These are phyloP conservation scores for Globisporangium viniferum DNA, from an alignment of 352 stramenopile species.

Conservation along the genomic window DNA sequence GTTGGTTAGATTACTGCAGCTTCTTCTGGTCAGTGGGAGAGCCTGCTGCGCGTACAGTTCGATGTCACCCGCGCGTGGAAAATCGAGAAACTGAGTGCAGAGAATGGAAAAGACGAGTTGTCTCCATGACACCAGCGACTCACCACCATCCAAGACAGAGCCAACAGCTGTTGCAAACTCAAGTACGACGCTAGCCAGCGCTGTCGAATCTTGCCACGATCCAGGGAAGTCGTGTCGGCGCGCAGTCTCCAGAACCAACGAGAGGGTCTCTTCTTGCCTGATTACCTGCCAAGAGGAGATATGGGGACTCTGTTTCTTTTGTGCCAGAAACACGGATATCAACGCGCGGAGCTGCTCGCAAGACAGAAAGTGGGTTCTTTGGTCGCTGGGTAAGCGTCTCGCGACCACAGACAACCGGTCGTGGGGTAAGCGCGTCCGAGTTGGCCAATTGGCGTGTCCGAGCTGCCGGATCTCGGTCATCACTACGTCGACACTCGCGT, in stretches of 20 bases:
- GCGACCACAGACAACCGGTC: slow-evolving; percentile 10
- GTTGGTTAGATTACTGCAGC: neutral
- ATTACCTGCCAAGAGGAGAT: neutral
- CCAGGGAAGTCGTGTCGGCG: slow-evolving; percentile 29
- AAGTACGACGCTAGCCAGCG: slow-evolving; percentile 32
- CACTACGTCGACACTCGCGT: slow-evolving; percentile 22
- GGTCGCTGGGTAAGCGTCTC: slow-evolving; percentile 3
- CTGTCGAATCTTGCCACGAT: slow-evolving; percentile 31
- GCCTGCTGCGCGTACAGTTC: slow-evolving; percentile 10
- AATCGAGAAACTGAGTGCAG: slow-evolving; percentile 29
- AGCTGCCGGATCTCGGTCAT: slow-evolving; percentile 23
- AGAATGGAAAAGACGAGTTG: slow-evolving; percentile 40
- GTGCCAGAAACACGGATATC: neutral
- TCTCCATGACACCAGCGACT: slow-evolving; percentile 28
- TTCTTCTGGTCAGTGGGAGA: neutral
- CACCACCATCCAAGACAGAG: slow-evolving; percentile 10
- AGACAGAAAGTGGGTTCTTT: slow-evolving; percentile 18
- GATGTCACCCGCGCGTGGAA: slow-evolving; percentile 30
- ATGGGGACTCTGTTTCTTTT: neutral
- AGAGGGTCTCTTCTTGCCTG: slow-evolving; percentile 34
- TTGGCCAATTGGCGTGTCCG: slow-evolving; percentile 22
- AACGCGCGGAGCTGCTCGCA: slow-evolving; percentile 12
- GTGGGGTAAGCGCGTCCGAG: neutral
- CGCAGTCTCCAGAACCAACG: slow-evolving; percentile 31
- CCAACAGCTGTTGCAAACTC: neutral